A percentile compares a stretch with the other conserved stretches of the same genome.
phyloP scores from a whole-genome alignment of 768 basidiomycete genomes.

The Rossbeevera mucosa region DNA sequence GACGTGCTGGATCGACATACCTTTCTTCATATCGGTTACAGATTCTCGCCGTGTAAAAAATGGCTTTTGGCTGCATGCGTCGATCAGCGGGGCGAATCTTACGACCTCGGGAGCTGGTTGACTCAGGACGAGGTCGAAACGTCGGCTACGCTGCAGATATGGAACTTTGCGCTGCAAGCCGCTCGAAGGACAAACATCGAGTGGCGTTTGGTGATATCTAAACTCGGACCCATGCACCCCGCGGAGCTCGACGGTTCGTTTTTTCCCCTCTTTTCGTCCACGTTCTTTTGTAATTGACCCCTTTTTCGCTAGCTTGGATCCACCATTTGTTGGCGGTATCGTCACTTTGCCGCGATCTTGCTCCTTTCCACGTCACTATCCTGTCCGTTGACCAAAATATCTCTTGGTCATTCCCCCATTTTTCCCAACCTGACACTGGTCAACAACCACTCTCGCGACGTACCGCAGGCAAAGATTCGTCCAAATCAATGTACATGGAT shows the following conservation, averaged over 20 bases:
- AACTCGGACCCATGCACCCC: constrained; percentile 55
- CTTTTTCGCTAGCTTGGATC: constrained; percentile 56
- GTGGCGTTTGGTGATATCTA: constrained; percentile 75
- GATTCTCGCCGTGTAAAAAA: constrained; percentile 57
- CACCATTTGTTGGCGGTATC: constrained; percentile 43
- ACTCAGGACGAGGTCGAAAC: constrained; percentile 44
- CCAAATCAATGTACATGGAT: constrained; percentile 32
- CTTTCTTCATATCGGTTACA: constrained; percentile 75
- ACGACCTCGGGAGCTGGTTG: constrained; percentile 65
- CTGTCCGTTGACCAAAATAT: constrained; percentile 55
- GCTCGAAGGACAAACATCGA: constrained; percentile 66
- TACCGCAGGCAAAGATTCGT: constrained; percentile 27
- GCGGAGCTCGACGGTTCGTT: constrained; percentile 63
- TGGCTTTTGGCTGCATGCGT: constrained; percentile 75
- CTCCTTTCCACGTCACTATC: constrained; percentile 56
- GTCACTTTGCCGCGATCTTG: constrained; percentile 37
- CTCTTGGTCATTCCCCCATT: constrained; percentile 53
- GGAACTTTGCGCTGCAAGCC: constrained; percentile 63
- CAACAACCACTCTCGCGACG: constrained; percentile 28
- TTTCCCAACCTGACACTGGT: constrained; percentile 19
- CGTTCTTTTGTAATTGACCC: background rate
- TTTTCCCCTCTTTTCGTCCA: no score
- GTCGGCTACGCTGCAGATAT: constrained; percentile 56
- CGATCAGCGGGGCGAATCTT: constrained; percentile 75
- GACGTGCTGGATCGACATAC: constrained; percentile 56